These are phyloP conservation scores for Flaveria robusta DNA, from an alignment of 129 eudicot genomes.

Conservation along the genomic window DNA sequence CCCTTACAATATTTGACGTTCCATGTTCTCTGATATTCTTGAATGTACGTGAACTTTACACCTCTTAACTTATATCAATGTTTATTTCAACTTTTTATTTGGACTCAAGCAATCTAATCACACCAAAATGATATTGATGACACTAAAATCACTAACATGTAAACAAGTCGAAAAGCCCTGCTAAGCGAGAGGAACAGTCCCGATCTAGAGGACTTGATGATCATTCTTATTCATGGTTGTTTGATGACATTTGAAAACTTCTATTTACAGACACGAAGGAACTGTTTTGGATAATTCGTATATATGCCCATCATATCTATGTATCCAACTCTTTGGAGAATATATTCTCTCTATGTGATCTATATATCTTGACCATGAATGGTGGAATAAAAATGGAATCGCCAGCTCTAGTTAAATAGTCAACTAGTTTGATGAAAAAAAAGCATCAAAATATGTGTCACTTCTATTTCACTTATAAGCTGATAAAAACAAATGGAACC, in stretches of 20 bases:
- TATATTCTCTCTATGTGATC: conserved; percentile 18
- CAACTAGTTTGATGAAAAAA: conserved; percentile 14
- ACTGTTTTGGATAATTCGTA: neutral
- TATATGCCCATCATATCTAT: neutral
- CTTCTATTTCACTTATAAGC: neutral
- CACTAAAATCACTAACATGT: no score
- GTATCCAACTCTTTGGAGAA: neutral
- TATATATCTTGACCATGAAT: conserved; percentile 32
- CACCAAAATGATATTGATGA: no score
- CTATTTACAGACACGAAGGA: neutral
- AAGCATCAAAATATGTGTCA: conserved; percentile 17
- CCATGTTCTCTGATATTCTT: no score
- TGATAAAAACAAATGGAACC: conserved; percentile 14
- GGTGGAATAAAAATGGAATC: conserved; percentile 22
- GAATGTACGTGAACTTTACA: no score
- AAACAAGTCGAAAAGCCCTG: no score
- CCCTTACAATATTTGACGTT: no score
- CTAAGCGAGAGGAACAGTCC: no score
- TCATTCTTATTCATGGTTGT: neutral
- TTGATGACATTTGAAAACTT: neutral
- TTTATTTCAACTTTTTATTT: no score
- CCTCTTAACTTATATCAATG: no score
- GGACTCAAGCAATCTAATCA: no score
- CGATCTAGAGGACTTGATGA: no score
- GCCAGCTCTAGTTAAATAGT: conserved; percentile 3